Percentiles rank a stretch among this genome's conserved stretches.
phyloP scores from a whole-genome alignment of 2,329 filamentous ascomycete genomes.

The Fusarium sterilihyphosum region DNA sequence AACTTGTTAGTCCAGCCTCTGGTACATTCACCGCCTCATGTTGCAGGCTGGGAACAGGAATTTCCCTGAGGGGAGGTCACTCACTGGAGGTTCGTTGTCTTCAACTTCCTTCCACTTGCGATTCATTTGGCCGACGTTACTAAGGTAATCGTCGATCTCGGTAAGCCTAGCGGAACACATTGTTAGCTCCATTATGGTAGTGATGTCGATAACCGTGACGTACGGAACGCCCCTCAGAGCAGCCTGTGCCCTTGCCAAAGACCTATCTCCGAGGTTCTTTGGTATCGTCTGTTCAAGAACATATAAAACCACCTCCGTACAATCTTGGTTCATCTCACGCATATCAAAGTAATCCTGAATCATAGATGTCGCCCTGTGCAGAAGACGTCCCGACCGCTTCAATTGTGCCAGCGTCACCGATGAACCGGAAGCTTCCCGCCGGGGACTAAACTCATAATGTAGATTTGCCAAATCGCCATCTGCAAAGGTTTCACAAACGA shows the following conservation, averaged over 20 bases:
- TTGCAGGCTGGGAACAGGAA: too few relatives aligned
- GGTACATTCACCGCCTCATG: too few relatives aligned
- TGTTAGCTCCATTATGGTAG: background rate
- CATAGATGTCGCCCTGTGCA: background rate
- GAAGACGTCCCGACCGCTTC: background rate
- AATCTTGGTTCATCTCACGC: background rate
- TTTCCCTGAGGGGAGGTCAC: too few relatives aligned
- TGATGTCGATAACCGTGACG: background rate
- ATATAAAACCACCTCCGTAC: background rate
- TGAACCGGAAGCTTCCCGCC: rapidly evolving
- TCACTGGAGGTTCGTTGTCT: background rate
- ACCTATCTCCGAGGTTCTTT: background rate
- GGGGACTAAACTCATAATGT: background rate
- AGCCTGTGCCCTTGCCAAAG: background rate
- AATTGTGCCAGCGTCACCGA: background rate
- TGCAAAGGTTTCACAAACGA: background rate
- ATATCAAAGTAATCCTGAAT: background rate
- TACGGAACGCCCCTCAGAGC: background rate
- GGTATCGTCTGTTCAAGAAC: background rate
- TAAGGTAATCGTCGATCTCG: background rate
- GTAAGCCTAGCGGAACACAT: background rate
- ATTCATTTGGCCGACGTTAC: background rate
- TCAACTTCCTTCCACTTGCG: background rate
- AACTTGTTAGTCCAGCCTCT: rapidly evolving
- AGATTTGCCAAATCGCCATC: background rate